Percentiles rank a stretch among this genome's conserved stretches.
These are phyloP conservation scores for Davidsoniella eucalypti DNA, from an alignment of 2,329 filamentous ascomycete genomes.

Conservation along the genomic window DNA sequence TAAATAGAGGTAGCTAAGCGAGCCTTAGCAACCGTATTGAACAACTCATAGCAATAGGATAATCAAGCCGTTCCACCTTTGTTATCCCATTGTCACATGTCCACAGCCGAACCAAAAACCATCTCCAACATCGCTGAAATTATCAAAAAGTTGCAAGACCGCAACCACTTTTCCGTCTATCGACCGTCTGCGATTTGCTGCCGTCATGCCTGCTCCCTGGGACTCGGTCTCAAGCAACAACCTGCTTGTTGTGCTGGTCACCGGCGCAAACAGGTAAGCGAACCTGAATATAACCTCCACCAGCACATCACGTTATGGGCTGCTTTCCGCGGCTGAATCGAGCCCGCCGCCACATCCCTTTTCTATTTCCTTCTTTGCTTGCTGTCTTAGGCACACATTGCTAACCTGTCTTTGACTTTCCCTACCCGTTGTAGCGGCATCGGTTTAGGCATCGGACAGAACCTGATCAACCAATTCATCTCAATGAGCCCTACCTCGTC, in stretches of 20 bases:
- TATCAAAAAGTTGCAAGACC: too few relatives aligned
- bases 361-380: background rate
- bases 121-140: too few relatives aligned
- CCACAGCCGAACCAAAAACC: too few relatives aligned
- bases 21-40: too few relatives aligned
- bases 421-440: slow-evolving; percentile 48
- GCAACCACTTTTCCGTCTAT: too few relatives aligned
- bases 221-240: slow-evolving; percentile 6
- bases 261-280: slow-evolving; percentile 10
- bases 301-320: too few relatives aligned
- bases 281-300: too few relatives aligned
- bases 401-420: background rate
- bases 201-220: slow-evolving; percentile 5
- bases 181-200: too few relatives aligned
- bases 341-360: background rate
- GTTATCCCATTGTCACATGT: too few relatives aligned
- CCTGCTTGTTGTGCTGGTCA: slow-evolving; percentile 10
- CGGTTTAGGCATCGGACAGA: slow-evolving; percentile 67
- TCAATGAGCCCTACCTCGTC: slow-evolving; percentile 46
- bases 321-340: background rate
- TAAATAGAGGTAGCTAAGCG: too few relatives aligned
- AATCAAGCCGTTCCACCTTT: too few relatives aligned
- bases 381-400: background rate
- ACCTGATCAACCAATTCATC: slow-evolving; percentile 82
- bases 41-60: too few relatives aligned